A percentile compares a stretch with the other conserved stretches of the same genome.
Evolutionary conservation across 345 rosid genomes (phyloP).

Genomic region (Angophora floribunda): DNA sequence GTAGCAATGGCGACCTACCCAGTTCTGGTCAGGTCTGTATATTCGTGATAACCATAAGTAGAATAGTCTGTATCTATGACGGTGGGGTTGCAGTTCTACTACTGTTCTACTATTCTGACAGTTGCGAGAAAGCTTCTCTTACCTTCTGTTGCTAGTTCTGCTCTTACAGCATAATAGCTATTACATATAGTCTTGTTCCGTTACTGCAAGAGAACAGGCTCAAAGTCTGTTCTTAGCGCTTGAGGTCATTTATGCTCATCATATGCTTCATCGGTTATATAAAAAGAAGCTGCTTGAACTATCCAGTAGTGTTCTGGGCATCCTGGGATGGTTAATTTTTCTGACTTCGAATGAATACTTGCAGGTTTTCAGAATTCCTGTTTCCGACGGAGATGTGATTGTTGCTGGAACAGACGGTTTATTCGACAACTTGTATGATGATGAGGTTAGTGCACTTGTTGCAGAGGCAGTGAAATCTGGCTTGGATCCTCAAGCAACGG

Average conservation of each 20-base stretch:
- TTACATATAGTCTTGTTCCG: neutral
- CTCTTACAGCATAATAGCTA: neutral
- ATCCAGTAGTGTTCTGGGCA: neutral
- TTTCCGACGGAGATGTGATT: constrained; percentile 69
- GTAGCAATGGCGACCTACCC: constrained; percentile 62
- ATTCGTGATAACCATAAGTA: neutral
- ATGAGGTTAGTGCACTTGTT: constrained; percentile 69
- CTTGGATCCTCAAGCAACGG: constrained; percentile 57
- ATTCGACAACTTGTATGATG: constrained; percentile 82
- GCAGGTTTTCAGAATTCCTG: constrained; percentile 74
- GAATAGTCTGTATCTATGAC: neutral
- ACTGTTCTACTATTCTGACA: neutral
- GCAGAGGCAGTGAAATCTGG: constrained; percentile 71
- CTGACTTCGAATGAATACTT: neutral
- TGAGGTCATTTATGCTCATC: neutral
- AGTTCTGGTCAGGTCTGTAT: constrained; percentile 78
- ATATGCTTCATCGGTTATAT: neutral
- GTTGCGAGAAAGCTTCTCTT: neutral
- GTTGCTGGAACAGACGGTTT: constrained; percentile 95
- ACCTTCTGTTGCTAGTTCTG: neutral
- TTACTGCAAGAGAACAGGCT: neutral
- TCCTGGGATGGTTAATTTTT: neutral
- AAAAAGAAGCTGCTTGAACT: neutral
- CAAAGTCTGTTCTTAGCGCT: neutral
- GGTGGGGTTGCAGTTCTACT: neutral